Base-by-base conservation (phyloP, 2,329 filamentous ascomycete genomes). In the Monilinia aucupariae region DNA sequence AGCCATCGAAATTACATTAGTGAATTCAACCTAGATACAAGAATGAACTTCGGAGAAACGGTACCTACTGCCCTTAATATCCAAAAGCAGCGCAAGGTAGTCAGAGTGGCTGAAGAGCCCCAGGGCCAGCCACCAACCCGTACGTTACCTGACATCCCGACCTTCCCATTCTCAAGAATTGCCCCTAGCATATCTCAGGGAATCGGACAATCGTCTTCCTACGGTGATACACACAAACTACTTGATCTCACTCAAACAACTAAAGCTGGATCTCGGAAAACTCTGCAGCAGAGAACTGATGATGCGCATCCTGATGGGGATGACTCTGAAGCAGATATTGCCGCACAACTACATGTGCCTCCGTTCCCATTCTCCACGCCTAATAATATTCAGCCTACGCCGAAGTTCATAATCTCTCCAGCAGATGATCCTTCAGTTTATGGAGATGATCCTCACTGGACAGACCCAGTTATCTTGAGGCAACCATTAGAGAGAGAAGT, bases 401-500 rank as follows among this genome's bases (percentile, higher is more conserved):
- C 65, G 25, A 50, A 64, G 43, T 53, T 67, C 34, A 52, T 66
- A 34, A 47, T 69, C 3, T 67, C 65, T 30, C 62, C 53, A 45
- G 61, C 43, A 53, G 59, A 64, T 43, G 60, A 65, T 49, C 58
- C 61, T 58, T 51, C 43, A n/a, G n/a, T 58, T 15, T 58, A 60
- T 37, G 59, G 61, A 48, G 45, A 64, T 56, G 49, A 63, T 43
- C 54, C 54, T 27, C 47, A 60, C 53, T 61, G 49, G 50, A 51
- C 45, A 9, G 52, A 61, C 25, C 54, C n/a, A 20, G 32, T 41
- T 25, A 56, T 37, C 52, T 17, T 63, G 20, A 34, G 54, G 37
- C 62, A 56, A 9, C 69, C 70, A 27, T 62, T 73, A 9, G 71
- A 73, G 54, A 64, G 70, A 63, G 71, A 72, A 51, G 66, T 73